These are phyloP conservation scores for Mychonastes homosphaera DNA, from an alignment of 139 green algal genomes.

Conservation along the genomic window DNA sequence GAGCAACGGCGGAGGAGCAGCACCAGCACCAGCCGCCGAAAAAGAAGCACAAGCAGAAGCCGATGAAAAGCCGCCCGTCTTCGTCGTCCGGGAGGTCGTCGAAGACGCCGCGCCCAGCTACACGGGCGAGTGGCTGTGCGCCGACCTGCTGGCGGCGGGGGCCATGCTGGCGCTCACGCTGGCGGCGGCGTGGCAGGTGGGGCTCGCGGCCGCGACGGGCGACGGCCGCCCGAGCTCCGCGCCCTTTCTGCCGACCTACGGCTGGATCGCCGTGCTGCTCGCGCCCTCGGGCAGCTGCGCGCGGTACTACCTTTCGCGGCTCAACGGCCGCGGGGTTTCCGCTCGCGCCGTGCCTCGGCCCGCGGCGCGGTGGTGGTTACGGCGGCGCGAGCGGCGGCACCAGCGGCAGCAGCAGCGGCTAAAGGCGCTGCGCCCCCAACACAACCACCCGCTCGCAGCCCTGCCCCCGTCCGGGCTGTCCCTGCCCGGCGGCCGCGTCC, in stretches of 20 bases:
- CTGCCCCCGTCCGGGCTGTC: background rate
- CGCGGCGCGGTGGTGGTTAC: background rate
- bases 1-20: background rate
- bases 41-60: background rate
- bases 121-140: background rate
- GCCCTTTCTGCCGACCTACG: background rate
- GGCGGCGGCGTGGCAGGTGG: background rate
- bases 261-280: constrained; percentile 29
- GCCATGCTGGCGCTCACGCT: constrained; percentile 2
- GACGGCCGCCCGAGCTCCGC: background rate
- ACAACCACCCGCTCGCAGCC: background rate
- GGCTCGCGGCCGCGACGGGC: background rate
- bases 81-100: background rate
- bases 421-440: background rate
- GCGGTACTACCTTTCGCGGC: constrained; percentile 50
- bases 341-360: background rate
- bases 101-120: too few species aligned
- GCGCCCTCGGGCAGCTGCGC: constrained; percentile 29
- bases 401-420: background rate
- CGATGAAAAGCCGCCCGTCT: background rate
- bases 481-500: background rate
- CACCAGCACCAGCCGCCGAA: background rate
- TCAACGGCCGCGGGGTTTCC: constrained; percentile 65
- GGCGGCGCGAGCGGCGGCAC: background rate
- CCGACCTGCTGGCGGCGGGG: background rate